Base-by-base conservation (phyloP, 208 protist species). In the Acanthamoeba royreba region DNA sequence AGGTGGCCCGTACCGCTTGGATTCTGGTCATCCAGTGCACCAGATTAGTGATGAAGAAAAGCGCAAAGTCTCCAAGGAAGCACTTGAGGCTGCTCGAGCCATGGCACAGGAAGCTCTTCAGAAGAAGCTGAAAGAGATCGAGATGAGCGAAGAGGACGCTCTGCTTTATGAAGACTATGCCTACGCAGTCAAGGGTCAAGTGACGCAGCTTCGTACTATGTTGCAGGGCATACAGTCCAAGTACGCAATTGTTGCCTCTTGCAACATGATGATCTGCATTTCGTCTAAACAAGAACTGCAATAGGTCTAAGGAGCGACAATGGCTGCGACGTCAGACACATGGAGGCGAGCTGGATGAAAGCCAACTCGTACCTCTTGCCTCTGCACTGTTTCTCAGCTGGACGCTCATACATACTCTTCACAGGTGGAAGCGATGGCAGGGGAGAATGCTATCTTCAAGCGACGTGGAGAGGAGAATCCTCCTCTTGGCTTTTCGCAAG, bases 371-470 rank as follows among this genome's bases (percentile, higher is more conserved):
- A 40, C 35, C n/a, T n/a, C n/a, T n/a, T n/a, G n/a, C n/a, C n/a
- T n/a, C n/a, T n/a, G n/a, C n/a, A n/a, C n/a, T n/a, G n/a, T n/a
- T n/a, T n/a, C n/a, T n/a, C n/a, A n/a, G n/a, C n/a, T n/a, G n/a
- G n/a, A n/a, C n/a, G n/a, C n/a, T n/a, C n/a, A n/a, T n/a, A n/a
- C n/a, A n/a, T n/a, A n/a, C n/a, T n/a, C n/a, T n/a, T 11, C 11
- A 15, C 81, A 63, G 47, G 81, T 98, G 33, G 98, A 98, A 93
- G 98, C 98, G 63, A 98, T 98, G 46, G 97, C 98, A 25, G 98
- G 98, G 0, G 98, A 99, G 77, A 94, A 96, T 46, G 98, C 97
- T 35, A 97, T 99, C 38, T 99, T 97, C 96, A 98, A 98, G 90
- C 96, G 97, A 9, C 97, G 98, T 77, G 97, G 94, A 0, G 97